Evolutionary conservation across 2,329 filamentous ascomycete genomes (phyloP), one percentile per base, ranked within the genome.

Genomic region (Talaromyces sp.): DNA sequence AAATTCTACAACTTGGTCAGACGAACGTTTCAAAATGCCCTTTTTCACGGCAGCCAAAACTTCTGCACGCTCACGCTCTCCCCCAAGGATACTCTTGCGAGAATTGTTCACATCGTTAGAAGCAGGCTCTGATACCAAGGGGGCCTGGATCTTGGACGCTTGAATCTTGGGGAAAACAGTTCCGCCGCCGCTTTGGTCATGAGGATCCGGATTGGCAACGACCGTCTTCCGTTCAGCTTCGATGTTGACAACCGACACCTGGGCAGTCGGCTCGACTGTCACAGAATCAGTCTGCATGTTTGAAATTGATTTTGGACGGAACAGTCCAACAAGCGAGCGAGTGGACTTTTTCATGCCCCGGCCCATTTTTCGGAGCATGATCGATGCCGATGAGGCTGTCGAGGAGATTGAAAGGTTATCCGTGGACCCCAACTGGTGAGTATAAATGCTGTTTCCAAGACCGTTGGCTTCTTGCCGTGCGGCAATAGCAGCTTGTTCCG

Each of bases 271-370:
- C 70, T 91, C 85, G 1, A 74, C 76, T 18, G 85, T 82, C 1
- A 87, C 76, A 31, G 85, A 82, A 68, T 96, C 92, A 3, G 89
- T 86, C 34, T 87, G 83, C 23, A 89, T 87, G 34, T 92, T 93
- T 68, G 94, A 85, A 16, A 96, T 83, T 1, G 94, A 98, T 76
- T 98, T 99, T 0, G 95, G 94, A 65, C 95, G 85, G 80, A 99
- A 99, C 7, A 99, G 82, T 30, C 95, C 95, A 67, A 96, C 96
- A 59, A 99, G 85, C 28, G 93, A 97, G 55, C 93, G 86, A 18
- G 89, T 90, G 57, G 92, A 89, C 78, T 95, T 96, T 84, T 96
- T 98, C 87, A 98, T 90, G n/a, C 94, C 93, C 66, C 92, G 92
- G 61, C 95, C 95, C 95, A 99, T 99, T 81, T 99, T 99, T 59